These are phyloP conservation scores for Collybia nuda DNA, from an alignment of 768 basidiomycete genomes.

Conservation along the genomic window DNA sequence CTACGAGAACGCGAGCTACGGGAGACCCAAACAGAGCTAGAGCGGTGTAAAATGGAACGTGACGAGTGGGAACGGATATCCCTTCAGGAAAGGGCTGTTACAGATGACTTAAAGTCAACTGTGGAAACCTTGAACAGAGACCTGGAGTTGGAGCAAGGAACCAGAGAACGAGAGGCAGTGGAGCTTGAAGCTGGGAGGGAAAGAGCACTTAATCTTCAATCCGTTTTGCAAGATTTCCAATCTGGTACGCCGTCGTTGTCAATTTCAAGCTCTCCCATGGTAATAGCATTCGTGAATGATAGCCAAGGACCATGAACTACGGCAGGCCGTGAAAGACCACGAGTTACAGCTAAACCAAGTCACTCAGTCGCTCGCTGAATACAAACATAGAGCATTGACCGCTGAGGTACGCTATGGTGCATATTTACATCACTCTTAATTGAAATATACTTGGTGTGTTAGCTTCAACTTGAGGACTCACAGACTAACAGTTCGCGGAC, in stretches of 20 bases:
- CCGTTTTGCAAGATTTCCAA: slow-evolving; percentile 95
- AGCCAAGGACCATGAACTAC: slow-evolving; percentile 93
- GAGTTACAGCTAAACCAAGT: slow-evolving; percentile 69
- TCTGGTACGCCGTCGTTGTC: slow-evolving; percentile 53
- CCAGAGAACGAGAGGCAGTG: slow-evolving; percentile 49
- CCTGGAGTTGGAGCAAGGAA: slow-evolving; percentile 63
- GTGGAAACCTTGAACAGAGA: slow-evolving; percentile 60
- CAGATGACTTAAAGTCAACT: slow-evolving; percentile 68
- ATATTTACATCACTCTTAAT: not conserved
- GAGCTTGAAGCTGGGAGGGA: slow-evolving; percentile 70
- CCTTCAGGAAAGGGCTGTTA: slow-evolving; percentile 61
- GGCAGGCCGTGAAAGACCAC: slow-evolving; percentile 79
- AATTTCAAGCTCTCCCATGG: not conserved
- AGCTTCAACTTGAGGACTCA: slow-evolving; percentile 78
- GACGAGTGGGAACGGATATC: slow-evolving; percentile 55
- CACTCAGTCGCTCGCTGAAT: slow-evolving; percentile 84
- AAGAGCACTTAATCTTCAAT: slow-evolving; percentile 82
- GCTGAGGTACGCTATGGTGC: slow-evolving; percentile 52
- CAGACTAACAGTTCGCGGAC: slow-evolving; percentile 64
- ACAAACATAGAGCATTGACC: slow-evolving; percentile 80
- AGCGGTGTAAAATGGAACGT: slow-evolving; percentile 80
- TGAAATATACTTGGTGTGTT: not conserved
- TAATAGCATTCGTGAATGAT: slow-evolving; percentile 10
- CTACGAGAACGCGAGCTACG: slow-evolving; percentile 78
- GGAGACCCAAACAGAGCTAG: slow-evolving; percentile 83